Evolutionary conservation across 768 basidiomycete species (phyloP), one percentile per base, ranked within the genome.

Genomic region (Panellus pusillus): DNA sequence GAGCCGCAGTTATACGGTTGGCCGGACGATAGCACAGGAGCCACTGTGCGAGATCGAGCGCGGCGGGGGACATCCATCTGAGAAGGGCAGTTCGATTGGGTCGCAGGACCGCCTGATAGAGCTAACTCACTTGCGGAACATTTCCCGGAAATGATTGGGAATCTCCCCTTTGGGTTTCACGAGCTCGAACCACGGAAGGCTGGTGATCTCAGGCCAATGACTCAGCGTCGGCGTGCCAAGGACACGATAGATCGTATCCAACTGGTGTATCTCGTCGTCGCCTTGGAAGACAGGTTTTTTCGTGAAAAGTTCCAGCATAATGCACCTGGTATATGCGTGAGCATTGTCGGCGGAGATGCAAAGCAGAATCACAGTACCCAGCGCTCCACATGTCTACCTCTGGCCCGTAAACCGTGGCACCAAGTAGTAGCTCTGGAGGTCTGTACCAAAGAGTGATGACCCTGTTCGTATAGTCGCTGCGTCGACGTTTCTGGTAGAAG

Each of bases 361-460:
- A 43, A 9, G 36, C 47, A 41, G 28, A 35, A 32, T 12, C 37
- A 72, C 80, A 24, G 61, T 72, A 96, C 93, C 97, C 97, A 38
- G 97, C 97, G 68, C 93, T 96, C 97, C 97, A 99, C 87, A 98
- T 97, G 65, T 99, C 97, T 19, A 99, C 96, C 65, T 96, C 95
- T 6, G 94, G 88, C 2, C 93, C 95, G 72, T 99, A 99, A 12
- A 93, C 83, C 0, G 97, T 99, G 28, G 94, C 91, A 27, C 97
- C 97, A 63, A 98, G 87, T 37, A 99, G 72, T 18, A 99, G 77
- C 65, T 99, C 97, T 9, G 96, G 97, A 5, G 94, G 91, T 52
- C 97, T 82, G 70, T 99, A 99, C 97, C 97, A 98, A 44, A 97
- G 80, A 1, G 97, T 99, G 61, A 99, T 98, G 45, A 99, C 97